Percentiles rank a stretch among this genome's conserved stretches.
Evolutionary conservation across 306 rosid species (phyloP).

Genomic region (Dalbergia cultrata): DNA sequence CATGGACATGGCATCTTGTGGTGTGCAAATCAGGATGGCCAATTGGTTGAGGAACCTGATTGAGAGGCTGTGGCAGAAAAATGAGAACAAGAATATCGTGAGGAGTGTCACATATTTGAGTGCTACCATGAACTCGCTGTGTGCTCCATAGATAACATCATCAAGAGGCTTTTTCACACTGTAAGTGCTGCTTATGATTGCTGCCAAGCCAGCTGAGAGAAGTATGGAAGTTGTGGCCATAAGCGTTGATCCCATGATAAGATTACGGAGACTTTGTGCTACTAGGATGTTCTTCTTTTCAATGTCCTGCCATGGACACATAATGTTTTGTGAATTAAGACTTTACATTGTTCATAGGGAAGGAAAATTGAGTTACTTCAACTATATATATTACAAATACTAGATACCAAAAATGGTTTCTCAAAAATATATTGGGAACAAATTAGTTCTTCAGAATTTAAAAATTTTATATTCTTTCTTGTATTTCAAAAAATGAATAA

Average conservation of each 20-base stretch:
- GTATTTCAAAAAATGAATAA: too few species aligned
- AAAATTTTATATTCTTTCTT: too few species aligned
- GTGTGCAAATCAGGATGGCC: constrained; percentile 69
- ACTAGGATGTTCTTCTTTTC: constrained; percentile 92
- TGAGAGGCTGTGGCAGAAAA: constrained; percentile 75
- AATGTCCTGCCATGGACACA: constrained; percentile 67
- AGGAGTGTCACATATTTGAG: constrained; percentile 76
- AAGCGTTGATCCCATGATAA: constrained; percentile 87
- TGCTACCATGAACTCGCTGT: constrained; percentile 80
- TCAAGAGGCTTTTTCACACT: constrained; percentile 79
- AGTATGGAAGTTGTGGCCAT: constrained; percentile 94
- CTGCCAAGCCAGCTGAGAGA: constrained; percentile 80
- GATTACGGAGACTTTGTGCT: constrained; percentile 80
- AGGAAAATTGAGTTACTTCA: background rate
- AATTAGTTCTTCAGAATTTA: too few species aligned
- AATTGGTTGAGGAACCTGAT: constrained; percentile 77
- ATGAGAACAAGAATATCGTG: constrained; percentile 75
- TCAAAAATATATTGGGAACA: too few species aligned
- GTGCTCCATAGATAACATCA: constrained; percentile 77
- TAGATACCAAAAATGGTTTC: too few species aligned
- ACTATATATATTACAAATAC: background rate
- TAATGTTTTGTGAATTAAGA: background rate
- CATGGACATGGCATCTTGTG: constrained; percentile 56
- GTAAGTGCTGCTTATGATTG: constrained; percentile 86
- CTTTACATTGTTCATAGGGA: background rate